Evolutionary conservation across 2,329 filamentous ascomycete genomes (phyloP).

Genomic region (Calycina marina): DNA sequence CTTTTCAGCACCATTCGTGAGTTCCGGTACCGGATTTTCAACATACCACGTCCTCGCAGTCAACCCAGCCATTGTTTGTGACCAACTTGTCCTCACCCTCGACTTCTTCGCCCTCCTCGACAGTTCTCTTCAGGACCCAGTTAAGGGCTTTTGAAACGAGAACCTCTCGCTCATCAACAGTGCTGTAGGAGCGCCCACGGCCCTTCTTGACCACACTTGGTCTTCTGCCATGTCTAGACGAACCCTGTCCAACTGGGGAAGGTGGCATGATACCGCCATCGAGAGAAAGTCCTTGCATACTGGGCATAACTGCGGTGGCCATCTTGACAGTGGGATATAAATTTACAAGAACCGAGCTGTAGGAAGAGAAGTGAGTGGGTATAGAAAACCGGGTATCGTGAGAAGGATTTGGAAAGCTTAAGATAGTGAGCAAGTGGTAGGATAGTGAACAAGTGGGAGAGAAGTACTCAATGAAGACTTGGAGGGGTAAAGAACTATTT

Average conservation of each 20-base stretch:
- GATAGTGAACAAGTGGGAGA: background rate
- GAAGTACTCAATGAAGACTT: background rate
- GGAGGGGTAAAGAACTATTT: background rate
- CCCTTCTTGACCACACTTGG: constrained; percentile 23
- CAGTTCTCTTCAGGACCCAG: constrained; percentile 28
- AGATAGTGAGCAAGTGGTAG: background rate
- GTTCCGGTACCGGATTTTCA: background rate
- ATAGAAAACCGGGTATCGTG: background rate
- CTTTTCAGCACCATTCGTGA: constrained; percentile 2
- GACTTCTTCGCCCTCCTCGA: constrained; percentile 24
- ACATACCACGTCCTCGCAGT: constrained; percentile 27
- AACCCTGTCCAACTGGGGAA: constrained; percentile 19
- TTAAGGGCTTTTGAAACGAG: constrained; percentile 28
- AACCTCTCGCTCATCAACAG: constrained; percentile 27
- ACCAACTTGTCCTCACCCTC: constrained; percentile 25
- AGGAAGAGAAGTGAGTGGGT: constrained; percentile 2
- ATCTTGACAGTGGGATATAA: constrained; percentile 13
- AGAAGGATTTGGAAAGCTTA: background rate
- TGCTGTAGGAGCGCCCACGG: constrained; percentile 26
- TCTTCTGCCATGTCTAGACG: constrained; percentile 20
- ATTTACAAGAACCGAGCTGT: constrained; percentile 1
- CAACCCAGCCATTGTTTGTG: constrained; percentile 28
- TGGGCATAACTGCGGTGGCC: constrained; percentile 19
- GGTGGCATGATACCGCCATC: constrained; percentile 21
- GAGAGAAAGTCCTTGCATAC: constrained; percentile 16